Evolutionary conservation across 2,329 filamentous ascomycete species (phyloP).

Genomic region (Myotisia sp.): DNA sequence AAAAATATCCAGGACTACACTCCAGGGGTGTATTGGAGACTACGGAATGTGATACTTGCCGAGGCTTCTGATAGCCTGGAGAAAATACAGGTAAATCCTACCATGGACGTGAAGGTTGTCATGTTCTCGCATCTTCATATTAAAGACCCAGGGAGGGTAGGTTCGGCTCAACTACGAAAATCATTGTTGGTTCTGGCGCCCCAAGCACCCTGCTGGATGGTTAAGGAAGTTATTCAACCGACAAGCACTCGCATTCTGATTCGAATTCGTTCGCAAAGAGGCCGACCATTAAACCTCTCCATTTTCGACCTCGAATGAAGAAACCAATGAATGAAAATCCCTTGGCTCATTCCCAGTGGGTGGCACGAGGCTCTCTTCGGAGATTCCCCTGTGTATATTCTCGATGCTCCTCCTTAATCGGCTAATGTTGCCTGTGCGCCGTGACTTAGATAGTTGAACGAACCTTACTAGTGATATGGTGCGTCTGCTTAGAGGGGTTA

Average conservation of each 20-base stretch:
- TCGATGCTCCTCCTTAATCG: constrained; percentile 34
- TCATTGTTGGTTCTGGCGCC: constrained; percentile 17
- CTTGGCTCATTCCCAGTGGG: constrained; percentile 23
- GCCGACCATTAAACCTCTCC: constrained; percentile 14
- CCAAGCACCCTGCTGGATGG: constrained; percentile 9
- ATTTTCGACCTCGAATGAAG: not conserved
- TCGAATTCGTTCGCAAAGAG: constrained; percentile 11
- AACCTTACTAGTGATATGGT: too few relatives aligned
- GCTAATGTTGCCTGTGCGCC: too few relatives aligned
- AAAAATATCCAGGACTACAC: constrained; percentile 20
- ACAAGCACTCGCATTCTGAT: constrained; percentile 13
- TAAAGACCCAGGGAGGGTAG: constrained; percentile 15
- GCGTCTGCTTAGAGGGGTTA: constrained; percentile 4
- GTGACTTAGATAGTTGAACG: too few relatives aligned
- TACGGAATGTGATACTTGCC: constrained; percentile 6
- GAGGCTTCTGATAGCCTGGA: constrained; percentile 18
- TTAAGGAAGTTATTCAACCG: constrained; percentile 14
- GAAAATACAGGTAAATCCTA: constrained; percentile 9
- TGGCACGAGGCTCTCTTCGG: constrained; percentile 41
- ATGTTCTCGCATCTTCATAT: constrained; percentile 21
- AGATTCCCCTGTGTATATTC: constrained; percentile 43
- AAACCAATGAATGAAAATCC: constrained; percentile 2
- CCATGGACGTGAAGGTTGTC: constrained; percentile 16
- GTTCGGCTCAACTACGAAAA: constrained; percentile 15
- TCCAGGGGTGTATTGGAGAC: constrained; percentile 13